Base-by-base conservation (phyloP, 1,284 basidiomycete genomes). In the Thecaphora thlaspeos region DNA sequence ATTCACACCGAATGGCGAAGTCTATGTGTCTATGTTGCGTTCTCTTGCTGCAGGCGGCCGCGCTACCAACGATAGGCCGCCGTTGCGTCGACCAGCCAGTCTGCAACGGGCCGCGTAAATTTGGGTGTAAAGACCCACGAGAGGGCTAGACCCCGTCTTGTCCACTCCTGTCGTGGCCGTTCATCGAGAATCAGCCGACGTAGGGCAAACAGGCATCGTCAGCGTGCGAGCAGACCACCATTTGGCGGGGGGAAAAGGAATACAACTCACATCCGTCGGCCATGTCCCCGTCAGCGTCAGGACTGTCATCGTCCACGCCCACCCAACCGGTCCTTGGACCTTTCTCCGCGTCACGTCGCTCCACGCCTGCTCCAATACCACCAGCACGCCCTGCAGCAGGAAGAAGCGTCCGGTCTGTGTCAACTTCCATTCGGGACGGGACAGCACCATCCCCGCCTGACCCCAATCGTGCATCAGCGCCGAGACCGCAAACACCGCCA, bases 381-480 rank as follows among this genome's bases (percentile, higher is more conserved):
- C 41, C 2, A 51, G 57, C 0, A 54, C 10, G 17, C 53, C 54
- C 39, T 65, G 62, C 2, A 49, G 22, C 5, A 40, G 43, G 17
- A 65, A 65, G 51, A 65, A 61, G 10, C 49, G 14, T 0, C 43
- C 41, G 14, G 51, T 38, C 5, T 37, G 11, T 1, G 54, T 51
- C 23, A 43, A 36, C 4, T 18, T 51, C 23, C 40, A 36, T 4
- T 18, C 26, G 26, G 43, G 51, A 0, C 45, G 40, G 5, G 50
- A 53, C 1, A 43, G 51, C 7, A 39, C 26, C 44, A 63, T 40
- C 10, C 57, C 46, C 15, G 45, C 32, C 8, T 53, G 37, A 9
- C 60, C 65, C 3, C 53, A 14, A 1, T 68, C 57, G 37, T 68
- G 65, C 9, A 68, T 9, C 14, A 60, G 28, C 17, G 50, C 57